phyloP scores from a whole-genome alignment of 768 basidiomycete species.

The Tulasnella sp. region DNA sequence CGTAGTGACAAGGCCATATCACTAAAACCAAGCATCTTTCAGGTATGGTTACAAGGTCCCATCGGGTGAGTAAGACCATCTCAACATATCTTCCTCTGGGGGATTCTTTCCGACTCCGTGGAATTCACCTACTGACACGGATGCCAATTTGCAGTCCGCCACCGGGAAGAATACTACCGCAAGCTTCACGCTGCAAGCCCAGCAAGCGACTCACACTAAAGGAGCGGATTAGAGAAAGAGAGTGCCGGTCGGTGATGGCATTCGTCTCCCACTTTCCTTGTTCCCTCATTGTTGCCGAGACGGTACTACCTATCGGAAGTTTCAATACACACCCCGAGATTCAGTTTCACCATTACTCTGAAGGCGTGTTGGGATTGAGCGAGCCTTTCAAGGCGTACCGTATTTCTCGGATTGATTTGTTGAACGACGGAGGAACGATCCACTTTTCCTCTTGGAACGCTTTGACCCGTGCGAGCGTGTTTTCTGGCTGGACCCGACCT shows the following conservation, averaged over 20 bases:
- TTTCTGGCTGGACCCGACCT: no score
- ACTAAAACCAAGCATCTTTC: conserved; percentile 9
- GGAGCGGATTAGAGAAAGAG: neutral
- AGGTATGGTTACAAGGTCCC: conserved; percentile 40
- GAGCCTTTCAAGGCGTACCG: no score
- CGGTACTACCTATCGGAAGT: neutral
- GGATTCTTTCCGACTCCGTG: neutral
- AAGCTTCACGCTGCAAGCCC: conserved; percentile 51
- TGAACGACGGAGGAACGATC: no score
- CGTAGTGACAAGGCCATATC: neutral
- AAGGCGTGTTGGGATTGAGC: no score
- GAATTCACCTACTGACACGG: conserved; percentile 36
- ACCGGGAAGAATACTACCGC: conserved; percentile 83
- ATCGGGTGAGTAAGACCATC: conserved; percentile 26
- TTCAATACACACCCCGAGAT: conserved; percentile 1
- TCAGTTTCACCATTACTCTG: neutral
- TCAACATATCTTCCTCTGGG: neutral
- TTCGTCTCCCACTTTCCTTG: neutral
- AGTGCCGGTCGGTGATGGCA: neutral
- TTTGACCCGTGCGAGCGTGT: no score
- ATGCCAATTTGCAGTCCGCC: conserved; percentile 60
- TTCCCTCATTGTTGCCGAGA: neutral
- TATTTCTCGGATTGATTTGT: no score
- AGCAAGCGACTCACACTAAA: neutral
- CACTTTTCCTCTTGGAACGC: no score